Evolutionary conservation across 768 basidiomycete species (phyloP).

Genomic region (Phaeotremella skinneri): DNA sequence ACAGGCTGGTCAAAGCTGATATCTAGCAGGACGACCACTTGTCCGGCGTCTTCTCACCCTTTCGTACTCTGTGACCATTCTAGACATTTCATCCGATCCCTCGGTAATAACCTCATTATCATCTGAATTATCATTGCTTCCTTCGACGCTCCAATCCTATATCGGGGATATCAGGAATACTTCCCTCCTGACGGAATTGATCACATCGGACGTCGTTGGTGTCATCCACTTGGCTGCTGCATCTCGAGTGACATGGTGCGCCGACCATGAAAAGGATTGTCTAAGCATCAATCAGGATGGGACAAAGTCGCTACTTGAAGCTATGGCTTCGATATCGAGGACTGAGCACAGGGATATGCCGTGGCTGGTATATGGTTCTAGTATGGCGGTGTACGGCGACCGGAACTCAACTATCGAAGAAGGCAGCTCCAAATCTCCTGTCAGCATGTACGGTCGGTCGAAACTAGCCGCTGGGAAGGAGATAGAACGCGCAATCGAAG

Average conservation of each 20-base stretch:
- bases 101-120: background rate
- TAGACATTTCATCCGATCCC: background rate
- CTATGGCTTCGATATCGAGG: conserved; percentile 15
- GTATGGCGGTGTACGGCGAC: conserved; percentile 45
- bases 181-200: background rate
- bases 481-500: conserved; percentile 17
- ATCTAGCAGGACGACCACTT: too few relatives aligned
- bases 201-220: conserved; percentile 23
- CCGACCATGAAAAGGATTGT: conserved; percentile 35
- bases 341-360: conserved; percentile 22
- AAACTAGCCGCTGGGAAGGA: conserved; percentile 36
- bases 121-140: too few relatives aligned
- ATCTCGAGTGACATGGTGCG: conserved; percentile 38
- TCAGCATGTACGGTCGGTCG: conserved; percentile 39
- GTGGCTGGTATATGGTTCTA: conserved; percentile 45
- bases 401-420: conserved; percentile 23
- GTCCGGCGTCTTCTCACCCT: too few relatives aligned
- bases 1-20: background rate
- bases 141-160: background rate
- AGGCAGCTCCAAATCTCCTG: conserved; percentile 16
- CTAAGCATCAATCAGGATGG: conserved; percentile 59
- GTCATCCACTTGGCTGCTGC: conserved; percentile 44
- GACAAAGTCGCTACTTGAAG: conserved; percentile 26
- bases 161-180: background rate
- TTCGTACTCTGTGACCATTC: background rate